Percentiles rank a stretch among this genome's conserved stretches.
These are phyloP conservation scores for Chlorella vulgaris DNA, from an alignment of 139 green algal genomes.

Conservation along the genomic window DNA sequence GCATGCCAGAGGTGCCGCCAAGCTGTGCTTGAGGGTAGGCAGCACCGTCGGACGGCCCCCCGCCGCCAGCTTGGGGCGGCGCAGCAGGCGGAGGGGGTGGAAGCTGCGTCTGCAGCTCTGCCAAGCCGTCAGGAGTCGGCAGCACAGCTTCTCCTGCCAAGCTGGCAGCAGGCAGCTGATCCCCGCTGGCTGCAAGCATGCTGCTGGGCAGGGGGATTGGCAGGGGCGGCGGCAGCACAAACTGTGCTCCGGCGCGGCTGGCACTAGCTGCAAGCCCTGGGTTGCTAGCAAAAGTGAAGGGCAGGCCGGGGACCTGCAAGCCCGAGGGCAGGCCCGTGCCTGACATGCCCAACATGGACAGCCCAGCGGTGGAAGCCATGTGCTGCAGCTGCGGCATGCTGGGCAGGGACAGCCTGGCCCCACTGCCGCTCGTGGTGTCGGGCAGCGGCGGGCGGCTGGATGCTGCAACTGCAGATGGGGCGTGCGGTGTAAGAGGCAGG, in stretches of 20 bases:
- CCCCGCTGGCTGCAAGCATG: background rate
- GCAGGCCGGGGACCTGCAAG: background rate
- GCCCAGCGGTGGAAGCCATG: background rate
- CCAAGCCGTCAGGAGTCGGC: background rate
- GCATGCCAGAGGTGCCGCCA: no score
- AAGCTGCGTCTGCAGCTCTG: no score
- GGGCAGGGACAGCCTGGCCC: background rate
- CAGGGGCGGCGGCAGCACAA: background rate
- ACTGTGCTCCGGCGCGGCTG: background rate
- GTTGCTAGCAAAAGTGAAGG: background rate
- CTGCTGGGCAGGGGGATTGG: background rate
- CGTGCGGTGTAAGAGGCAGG: no score
- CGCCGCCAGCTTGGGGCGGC: no score
- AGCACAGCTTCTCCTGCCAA: background rate
- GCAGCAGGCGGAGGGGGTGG: no score
- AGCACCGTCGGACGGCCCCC: no score
- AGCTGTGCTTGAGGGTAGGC: no score
- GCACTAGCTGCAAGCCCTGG: background rate
- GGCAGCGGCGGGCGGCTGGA: background rate
- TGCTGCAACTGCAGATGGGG: background rate
- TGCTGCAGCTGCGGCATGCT: constrained; percentile 20
- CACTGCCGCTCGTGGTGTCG: background rate
- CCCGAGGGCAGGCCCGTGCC: background rate
- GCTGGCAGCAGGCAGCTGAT: background rate
- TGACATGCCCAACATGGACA: background rate